Percentiles rank a stretch among this genome's conserved stretches.
phyloP scores from a whole-genome alignment of 1,284 basidiomycete species.

The Meripilus lineatus region DNA sequence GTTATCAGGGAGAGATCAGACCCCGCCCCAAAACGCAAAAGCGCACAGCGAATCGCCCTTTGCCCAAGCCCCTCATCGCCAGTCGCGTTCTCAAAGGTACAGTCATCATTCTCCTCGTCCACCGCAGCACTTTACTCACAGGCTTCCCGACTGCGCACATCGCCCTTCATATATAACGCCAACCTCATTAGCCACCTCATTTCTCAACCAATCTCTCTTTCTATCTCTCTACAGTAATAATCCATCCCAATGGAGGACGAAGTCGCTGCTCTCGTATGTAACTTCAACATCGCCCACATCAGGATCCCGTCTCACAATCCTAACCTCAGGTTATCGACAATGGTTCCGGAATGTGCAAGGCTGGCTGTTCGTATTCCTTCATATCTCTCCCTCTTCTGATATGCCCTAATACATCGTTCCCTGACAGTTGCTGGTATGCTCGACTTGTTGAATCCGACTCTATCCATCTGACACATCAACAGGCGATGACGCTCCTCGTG shows the following conservation, averaged over 20 bases:
- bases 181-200: no score
- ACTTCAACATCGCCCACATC: background rate
- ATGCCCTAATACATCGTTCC: conserved; percentile 20
- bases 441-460: background rate
- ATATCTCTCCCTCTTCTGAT: conserved; percentile 6
- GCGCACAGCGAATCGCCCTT: conserved; percentile 23
- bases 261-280: conserved; percentile 30
- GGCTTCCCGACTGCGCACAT: conserved; percentile 10
- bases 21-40: no score
- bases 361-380: conserved; percentile 64
- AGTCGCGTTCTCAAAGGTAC: conserved; percentile 16
- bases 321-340: conserved; percentile 68
- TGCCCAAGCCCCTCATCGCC: conserved; percentile 26
- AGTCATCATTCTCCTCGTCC: conserved; percentile 9
- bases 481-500: conserved; percentile 70
- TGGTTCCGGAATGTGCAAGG: conserved; percentile 91
- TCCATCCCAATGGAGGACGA: conserved; percentile 31
- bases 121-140: conserved; percentile 12
- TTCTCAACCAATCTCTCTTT: no score
- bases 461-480: conserved; percentile 8
- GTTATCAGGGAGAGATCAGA: no score
- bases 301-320: background rate
- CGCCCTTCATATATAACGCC: conserved; percentile 12
- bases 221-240: conserved; percentile 21
- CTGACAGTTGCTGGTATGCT: conserved; percentile 45